phyloP scores from a whole-genome alignment of 257 asterid species.

The Galeopsis tetrahit region DNA sequence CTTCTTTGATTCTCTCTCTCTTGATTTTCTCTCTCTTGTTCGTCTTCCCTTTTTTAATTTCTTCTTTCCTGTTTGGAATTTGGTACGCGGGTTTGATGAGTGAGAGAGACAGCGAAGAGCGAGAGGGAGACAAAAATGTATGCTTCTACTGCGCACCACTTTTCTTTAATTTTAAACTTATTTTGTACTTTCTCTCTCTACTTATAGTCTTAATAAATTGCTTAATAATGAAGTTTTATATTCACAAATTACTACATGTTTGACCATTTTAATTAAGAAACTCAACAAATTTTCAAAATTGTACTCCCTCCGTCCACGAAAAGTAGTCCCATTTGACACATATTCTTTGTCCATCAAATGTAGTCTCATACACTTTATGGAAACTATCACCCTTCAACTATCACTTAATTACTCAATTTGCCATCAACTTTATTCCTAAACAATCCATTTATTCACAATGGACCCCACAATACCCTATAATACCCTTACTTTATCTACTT shows the following conservation, averaged over 20 bases:
- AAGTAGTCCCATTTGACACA: too few relatives aligned
- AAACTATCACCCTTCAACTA: too few relatives aligned
- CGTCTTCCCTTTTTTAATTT: not conserved
- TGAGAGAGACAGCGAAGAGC: slow-evolving; percentile 45
- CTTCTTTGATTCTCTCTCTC: slow-evolving; percentile 38
- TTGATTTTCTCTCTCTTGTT: slow-evolving; percentile 15
- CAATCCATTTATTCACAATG: too few relatives aligned
- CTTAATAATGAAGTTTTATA: not conserved
- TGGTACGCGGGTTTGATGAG: slow-evolving; percentile 41
- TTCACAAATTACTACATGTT: not conserved
- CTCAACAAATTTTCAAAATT: too few relatives aligned
- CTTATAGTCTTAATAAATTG: not conserved
- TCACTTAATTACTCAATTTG: too few relatives aligned
- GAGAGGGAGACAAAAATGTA: slow-evolving; percentile 32
- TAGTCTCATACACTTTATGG: too few relatives aligned
- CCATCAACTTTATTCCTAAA: too few relatives aligned
- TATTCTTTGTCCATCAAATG: too few relatives aligned
- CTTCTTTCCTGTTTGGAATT: slow-evolving; percentile 26
- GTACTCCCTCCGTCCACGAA: too few relatives aligned
- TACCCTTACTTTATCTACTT: too few relatives aligned
- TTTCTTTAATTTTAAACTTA: slow-evolving; percentile 1
- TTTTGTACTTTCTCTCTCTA: not conserved
- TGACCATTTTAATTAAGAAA: not conserved
- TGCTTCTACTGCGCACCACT: slow-evolving; percentile 10
- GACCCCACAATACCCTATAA: too few relatives aligned